phyloP scores from a whole-genome alignment of 495 filamentous ascomycete genomes.

The Pseudevernia furfuracea region DNA sequence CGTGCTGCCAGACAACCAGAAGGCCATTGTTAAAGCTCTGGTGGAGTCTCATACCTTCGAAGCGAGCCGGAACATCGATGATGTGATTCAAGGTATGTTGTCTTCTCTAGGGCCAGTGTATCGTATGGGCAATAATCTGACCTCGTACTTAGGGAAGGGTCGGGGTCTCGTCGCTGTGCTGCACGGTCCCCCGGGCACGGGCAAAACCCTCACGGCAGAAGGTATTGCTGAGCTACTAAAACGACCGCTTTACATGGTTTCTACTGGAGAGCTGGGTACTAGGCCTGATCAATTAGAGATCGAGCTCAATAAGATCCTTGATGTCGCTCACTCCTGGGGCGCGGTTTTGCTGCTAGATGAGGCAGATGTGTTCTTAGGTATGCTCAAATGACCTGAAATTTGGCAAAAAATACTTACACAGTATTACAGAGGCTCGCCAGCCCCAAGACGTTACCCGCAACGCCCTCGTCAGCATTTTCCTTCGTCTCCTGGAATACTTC shows the following conservation, averaged over 20 bases:
- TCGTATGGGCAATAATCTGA: conserved; percentile 49
- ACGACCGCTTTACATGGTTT: conserved; percentile 79
- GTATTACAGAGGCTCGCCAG: conserved; percentile 51
- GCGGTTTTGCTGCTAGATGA: conserved; percentile 72
- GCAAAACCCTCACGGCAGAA: conserved; percentile 85
- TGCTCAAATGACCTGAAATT: neutral
- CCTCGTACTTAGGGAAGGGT: conserved; percentile 66
- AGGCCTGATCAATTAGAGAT: conserved; percentile 67
- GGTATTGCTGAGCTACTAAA: conserved; percentile 77
- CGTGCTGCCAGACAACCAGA: conserved; percentile 66
- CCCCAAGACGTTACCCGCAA: conserved; percentile 68
- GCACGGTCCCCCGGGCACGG: conserved; percentile 77
- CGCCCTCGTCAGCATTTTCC: conserved; percentile 68
- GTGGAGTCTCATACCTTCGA: conserved; percentile 78
- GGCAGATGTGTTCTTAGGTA: conserved; percentile 63
- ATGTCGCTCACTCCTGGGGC: conserved; percentile 82
- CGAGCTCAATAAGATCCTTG: conserved; percentile 77
- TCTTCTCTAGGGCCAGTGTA: conserved; percentile 56
- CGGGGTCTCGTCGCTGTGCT: conserved; percentile 68
- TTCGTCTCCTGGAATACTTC: conserved; percentile 66
- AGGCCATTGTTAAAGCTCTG: conserved; percentile 71
- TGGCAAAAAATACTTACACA: neutral
- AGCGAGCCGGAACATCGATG: conserved; percentile 73
- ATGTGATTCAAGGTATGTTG: conserved; percentile 52
- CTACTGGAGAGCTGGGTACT: conserved; percentile 73